Evolutionary conservation across 768 basidiomycete species (phyloP), one percentile per base, ranked within the genome.

Genomic region (Boletus tomentosulus): DNA sequence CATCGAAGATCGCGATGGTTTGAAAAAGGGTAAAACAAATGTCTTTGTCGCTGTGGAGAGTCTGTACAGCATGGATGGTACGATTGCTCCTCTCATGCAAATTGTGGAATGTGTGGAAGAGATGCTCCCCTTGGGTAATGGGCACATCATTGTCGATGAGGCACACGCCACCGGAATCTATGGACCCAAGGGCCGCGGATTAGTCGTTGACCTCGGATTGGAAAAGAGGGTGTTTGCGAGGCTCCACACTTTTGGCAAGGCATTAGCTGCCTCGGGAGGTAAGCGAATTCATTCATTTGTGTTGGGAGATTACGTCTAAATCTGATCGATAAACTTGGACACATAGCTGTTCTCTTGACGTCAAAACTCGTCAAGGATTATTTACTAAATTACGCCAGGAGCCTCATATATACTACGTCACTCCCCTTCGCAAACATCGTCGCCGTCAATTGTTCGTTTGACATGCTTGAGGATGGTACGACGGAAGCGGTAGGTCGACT

Each of bases 41-140:
- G 71, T 90, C 3, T 97, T 95, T 63, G 69, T 98, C 12, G 85
- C 91, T 0, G 85, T 97, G 7, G 96, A 98, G 76, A 86, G 84
- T 35, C 69, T 98, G 43, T 98, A 98, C 61, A 90, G 87, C 53
- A 98, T 98, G 96, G 96, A 98, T 60, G 96, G 96, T 13, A 96
- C 93, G 27, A 79, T 96, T 55, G 78, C 87, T 0, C 93, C 92
- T 0, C 74, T 98, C 28, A 50, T 50, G 15, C 80, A 81, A 41
- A 84, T 97, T 45, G 80, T 86, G 34, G 77, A 80, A 27, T 62
- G 79, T 3, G 62, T 92, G 42, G 83, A 92, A 27, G 74, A 78
- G 38, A 56, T 78, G 12, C 78, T 92, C 39, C 86, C 87, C 1
- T 51, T 60, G 16, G 78, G 79, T 3, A 88, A 88, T 63, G 84